Percentiles rank a stretch among this genome's conserved stretches.
Conservation (phyloP, 2,329 filamentous ascomycete species). For the Calonectria ilicicola region DNA sequence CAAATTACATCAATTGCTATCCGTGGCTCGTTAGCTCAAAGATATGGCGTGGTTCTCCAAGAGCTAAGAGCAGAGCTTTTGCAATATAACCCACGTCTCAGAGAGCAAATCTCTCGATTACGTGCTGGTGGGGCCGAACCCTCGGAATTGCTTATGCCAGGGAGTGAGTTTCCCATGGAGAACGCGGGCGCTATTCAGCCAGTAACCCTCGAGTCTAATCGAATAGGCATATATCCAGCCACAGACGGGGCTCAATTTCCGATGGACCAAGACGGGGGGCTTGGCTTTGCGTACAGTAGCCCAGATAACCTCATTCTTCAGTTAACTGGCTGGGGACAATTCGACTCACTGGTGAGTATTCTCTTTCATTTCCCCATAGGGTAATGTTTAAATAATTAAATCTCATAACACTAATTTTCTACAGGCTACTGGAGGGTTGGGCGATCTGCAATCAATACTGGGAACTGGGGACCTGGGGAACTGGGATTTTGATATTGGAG, state of each 20-base stretch:
- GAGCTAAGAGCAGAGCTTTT: constrained; percentile 46
- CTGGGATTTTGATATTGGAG: constrained; percentile 28
- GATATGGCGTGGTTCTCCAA: constrained; percentile 57
- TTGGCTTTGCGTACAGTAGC: constrained; percentile 17
- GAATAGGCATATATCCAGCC: not conserved
- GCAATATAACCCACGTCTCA: constrained; percentile 36
- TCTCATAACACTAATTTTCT: not conserved
- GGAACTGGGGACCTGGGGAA: constrained; percentile 20
- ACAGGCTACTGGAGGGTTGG: constrained; percentile 32
- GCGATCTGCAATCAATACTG: constrained; percentile 25
- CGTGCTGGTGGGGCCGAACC: not conserved
- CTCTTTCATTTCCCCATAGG: not conserved
- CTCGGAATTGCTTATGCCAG: not conserved
- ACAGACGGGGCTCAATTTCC: not conserved
- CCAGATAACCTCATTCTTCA: constrained; percentile 27
- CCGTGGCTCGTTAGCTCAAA: constrained; percentile 52
- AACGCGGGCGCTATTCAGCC: not conserved
- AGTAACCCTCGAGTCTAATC: not conserved
- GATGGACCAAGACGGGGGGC: constrained; percentile 12
- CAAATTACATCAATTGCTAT: constrained; percentile 53
- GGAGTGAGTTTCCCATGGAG: not conserved
- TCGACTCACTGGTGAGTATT: constrained; percentile 28
- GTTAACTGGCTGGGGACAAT: constrained; percentile 41
- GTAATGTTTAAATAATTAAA: no score
- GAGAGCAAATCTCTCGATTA: not conserved